Conservation (phyloP, 1,284 basidiomycete genomes). For the Sporisorium sorghi region DNA sequence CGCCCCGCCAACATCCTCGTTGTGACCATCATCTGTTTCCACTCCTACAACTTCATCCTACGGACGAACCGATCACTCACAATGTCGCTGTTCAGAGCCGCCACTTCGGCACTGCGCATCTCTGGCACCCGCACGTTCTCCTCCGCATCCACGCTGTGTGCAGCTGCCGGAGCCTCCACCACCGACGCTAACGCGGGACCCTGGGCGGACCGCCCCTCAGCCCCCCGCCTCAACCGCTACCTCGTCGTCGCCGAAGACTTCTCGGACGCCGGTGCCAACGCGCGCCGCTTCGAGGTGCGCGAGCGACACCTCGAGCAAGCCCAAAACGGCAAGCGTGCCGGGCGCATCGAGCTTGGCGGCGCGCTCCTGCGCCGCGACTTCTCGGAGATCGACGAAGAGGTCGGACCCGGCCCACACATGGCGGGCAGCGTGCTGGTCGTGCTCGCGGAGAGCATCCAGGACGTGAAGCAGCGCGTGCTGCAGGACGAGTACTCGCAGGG, state of each 20-base stretch:
- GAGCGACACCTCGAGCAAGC: slow-evolving; percentile 56
- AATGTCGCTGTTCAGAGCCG: slow-evolving; percentile 17
- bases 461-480: slow-evolving; percentile 42
- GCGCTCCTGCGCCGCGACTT: slow-evolving; percentile 55
- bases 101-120: slow-evolving; percentile 3
- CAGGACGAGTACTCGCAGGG: slow-evolving; percentile 56
- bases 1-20: too few relatives aligned
- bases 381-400: slow-evolving; percentile 40
- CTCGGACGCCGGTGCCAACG: slow-evolving; percentile 43
- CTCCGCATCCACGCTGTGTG: slow-evolving; percentile 2
- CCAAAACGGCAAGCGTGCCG: slow-evolving; percentile 45
- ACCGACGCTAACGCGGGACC: slow-evolving; percentile 19
- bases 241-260: slow-evolving; percentile 54
- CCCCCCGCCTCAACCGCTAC: slow-evolving; percentile 48
- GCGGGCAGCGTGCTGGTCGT: slow-evolving; percentile 52
- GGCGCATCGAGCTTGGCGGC: slow-evolving; percentile 56
- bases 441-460: slow-evolving; percentile 53
- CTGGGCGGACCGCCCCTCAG: slow-evolving; percentile 37
- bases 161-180: slow-evolving; percentile 11
- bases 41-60: neutral
- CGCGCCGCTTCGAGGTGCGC: slow-evolving; percentile 55
- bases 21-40: neutral
- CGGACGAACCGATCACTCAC: slow-evolving; percentile 3
- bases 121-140: slow-evolving; percentile 12
- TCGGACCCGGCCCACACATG: slow-evolving; percentile 46